Conservation (phyloP, 2,329 filamentous ascomycete species). For the Bipolaris oryzae region DNA sequence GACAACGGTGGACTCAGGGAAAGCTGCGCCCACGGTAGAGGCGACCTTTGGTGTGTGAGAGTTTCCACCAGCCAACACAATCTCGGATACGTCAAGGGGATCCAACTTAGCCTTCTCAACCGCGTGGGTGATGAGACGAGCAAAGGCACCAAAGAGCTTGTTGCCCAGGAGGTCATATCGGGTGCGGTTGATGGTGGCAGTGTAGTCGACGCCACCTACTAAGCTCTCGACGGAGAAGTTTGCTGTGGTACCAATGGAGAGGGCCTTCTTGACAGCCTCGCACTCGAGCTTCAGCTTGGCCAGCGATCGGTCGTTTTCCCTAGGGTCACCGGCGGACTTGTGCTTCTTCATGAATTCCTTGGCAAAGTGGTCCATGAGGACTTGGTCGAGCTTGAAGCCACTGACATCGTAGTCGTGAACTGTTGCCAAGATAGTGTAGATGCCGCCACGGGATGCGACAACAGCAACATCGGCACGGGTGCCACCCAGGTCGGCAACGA, state of each 20-base stretch:
- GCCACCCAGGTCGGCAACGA: conserved; percentile 91
- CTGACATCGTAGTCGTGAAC: conserved; percentile 95
- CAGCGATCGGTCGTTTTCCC: conserved; percentile 77
- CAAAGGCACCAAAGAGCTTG: conserved; percentile 89
- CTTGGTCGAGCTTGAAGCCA: conserved; percentile 83
- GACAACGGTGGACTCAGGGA: conserved; percentile 78
- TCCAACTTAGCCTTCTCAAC: conserved; percentile 93
- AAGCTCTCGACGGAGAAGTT: conserved; percentile 93
- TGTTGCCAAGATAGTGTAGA: conserved; percentile 94
- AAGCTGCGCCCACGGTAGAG: conserved; percentile 75
- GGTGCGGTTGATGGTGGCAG: conserved; percentile 87
- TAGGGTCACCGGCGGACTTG: conserved; percentile 74
- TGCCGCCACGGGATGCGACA: conserved; percentile 87
- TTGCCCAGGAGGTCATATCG: conserved; percentile 88
- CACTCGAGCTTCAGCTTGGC: conserved; percentile 93
- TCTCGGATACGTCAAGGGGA: conserved; percentile 90
- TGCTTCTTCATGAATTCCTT: conserved; percentile 99
- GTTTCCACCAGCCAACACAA: conserved; percentile 89
- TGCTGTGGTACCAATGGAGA: conserved; percentile 86
- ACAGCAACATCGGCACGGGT: conserved; percentile 92
- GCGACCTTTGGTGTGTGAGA: conserved; percentile 95
- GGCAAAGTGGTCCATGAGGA: conserved; percentile 92
- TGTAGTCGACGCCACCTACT: conserved; percentile 87
- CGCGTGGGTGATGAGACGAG: conserved; percentile 79
- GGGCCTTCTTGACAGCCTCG: conserved; percentile 88